Conservation (phyloP, 345 rosid species). For the Eutrema japonicum region DNA sequence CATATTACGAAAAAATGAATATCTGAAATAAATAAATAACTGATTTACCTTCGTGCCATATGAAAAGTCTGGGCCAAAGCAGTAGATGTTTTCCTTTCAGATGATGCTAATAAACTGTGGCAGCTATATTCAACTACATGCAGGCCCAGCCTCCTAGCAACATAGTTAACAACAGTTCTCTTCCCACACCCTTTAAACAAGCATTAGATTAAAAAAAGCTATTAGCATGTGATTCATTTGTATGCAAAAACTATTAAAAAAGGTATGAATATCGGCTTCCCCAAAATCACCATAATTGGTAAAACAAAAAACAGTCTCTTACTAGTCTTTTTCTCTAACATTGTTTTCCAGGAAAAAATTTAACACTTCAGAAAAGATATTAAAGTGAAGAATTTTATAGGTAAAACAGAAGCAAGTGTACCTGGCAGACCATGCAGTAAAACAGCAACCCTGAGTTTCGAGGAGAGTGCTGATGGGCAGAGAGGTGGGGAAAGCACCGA, state of each 20-base stretch:
- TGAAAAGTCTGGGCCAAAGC: conserved; percentile 85
- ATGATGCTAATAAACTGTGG: conserved; percentile 70
- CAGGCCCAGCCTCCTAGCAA: conserved; percentile 75
- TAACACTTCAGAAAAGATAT: neutral
- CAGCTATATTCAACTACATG: conserved; percentile 96
- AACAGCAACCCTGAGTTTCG: conserved; percentile 90
- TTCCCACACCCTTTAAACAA: conserved; percentile 78
- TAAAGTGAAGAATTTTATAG: neutral
- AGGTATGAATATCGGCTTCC: neutral
- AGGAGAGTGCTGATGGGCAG: conserved; percentile 78
- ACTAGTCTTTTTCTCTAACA: conserved; percentile 2
- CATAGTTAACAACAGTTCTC: conserved; percentile 80
- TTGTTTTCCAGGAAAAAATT: neutral
- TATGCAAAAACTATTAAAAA: conserved; percentile 9
- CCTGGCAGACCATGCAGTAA: conserved; percentile 79
- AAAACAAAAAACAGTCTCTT: conserved; percentile 12
- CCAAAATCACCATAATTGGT: neutral
- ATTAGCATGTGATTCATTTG: conserved; percentile 9
- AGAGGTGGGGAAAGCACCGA: conserved; percentile 81
- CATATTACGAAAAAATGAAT: neutral
- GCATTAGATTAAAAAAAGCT: conserved; percentile 12
- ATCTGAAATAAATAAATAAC: neutral
- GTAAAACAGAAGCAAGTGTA: conserved; percentile 38
- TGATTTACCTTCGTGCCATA: conserved; percentile 77
- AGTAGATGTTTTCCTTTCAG: conserved; percentile 73